Percentiles rank a stretch among this genome's conserved stretches.
phyloP scores from a whole-genome alignment of 2,329 filamentous ascomycete species.

The Truncatella angustata region DNA sequence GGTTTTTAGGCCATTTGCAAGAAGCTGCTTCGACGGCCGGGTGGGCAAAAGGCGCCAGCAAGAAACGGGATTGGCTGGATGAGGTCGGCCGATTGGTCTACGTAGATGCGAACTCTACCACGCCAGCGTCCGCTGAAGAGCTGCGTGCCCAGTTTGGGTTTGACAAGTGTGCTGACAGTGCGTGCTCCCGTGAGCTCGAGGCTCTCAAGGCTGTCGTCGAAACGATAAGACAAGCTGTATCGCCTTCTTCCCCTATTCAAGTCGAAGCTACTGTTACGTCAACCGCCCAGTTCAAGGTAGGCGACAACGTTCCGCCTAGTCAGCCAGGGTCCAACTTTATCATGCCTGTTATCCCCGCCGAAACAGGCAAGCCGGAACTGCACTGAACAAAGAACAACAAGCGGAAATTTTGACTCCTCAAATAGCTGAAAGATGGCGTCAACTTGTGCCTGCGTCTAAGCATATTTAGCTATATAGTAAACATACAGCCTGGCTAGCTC shows the following conservation, averaged over 20 bases:
- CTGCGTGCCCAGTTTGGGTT: slow-evolving; percentile 2
- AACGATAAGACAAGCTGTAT: background rate
- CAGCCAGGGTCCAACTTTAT: background rate
- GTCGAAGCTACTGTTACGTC: background rate
- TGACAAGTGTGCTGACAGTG: background rate
- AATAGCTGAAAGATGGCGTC: background rate
- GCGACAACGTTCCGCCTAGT: background rate
- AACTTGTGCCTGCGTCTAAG: background rate
- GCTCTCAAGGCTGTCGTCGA: background rate
- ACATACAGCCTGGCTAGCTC: no score
- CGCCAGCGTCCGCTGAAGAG: background rate
- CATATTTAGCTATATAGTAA: no score
- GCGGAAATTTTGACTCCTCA: background rate
- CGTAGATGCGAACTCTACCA: background rate
- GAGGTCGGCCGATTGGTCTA: background rate
- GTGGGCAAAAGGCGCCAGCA: background rate
- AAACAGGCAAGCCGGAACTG: background rate
- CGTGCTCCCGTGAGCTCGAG: background rate
- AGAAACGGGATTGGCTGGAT: background rate
- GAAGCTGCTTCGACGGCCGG: background rate
- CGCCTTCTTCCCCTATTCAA: background rate
- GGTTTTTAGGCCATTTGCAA: background rate
- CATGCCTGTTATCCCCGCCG: background rate
- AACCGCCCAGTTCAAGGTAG: background rate
- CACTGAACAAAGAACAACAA: background rate